Evolutionary conservation across 73 alveolate genomes (phyloP).

Genomic region (Symbiodinium natans): DNA sequence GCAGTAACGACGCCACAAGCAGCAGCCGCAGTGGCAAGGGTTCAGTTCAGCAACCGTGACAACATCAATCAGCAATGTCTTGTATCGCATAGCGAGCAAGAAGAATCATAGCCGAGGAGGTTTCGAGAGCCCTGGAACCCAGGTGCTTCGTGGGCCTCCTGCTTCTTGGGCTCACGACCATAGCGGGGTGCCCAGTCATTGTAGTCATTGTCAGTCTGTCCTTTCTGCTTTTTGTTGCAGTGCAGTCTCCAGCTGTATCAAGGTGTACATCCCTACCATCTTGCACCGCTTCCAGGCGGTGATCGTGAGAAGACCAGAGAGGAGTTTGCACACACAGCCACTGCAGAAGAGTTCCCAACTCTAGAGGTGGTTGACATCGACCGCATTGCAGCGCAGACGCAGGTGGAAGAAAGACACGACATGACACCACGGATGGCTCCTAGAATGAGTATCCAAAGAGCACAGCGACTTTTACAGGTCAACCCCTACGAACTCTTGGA

Average conservation of each 20-base stretch:
- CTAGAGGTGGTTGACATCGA: constrained; percentile 77
- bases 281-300: constrained; percentile 47
- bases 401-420: neutral
- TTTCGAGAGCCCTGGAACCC: neutral
- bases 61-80: no score
- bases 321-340: no score
- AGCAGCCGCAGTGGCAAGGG: no score
- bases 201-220: no score
- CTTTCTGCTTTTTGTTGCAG: neutral
- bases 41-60: no score
- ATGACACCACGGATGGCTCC: neutral
- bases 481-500: constrained; percentile 71
- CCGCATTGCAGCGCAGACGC: constrained; percentile 88
- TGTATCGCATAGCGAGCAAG: no score
- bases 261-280: constrained; percentile 63
- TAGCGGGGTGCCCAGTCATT: neutral
- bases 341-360: neutral
- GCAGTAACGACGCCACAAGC: no score
- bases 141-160: neutral
- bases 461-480: neutral
- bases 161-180: neutral
- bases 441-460: neutral
- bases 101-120: no score
- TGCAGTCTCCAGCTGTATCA: neutral
- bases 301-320: no score